Base-by-base conservation (phyloP, 2,329 filamentous ascomycete genomes). In the Calonectria hongkongensis region DNA sequence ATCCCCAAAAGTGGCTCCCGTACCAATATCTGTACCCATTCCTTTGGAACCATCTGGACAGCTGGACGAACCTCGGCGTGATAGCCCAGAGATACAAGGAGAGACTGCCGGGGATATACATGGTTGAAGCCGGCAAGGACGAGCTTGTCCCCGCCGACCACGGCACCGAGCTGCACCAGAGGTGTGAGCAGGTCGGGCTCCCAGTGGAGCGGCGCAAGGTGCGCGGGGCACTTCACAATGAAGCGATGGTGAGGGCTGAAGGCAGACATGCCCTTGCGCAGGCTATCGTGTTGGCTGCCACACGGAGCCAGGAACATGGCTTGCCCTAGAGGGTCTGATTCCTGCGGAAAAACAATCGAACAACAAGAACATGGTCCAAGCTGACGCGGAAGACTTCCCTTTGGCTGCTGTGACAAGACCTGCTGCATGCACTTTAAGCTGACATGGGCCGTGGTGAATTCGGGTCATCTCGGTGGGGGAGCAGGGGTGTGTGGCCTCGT, bases 1-100 rank as follows among this genome's bases (percentile, higher is more conserved):
- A 96, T 79, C 94, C 94, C 1, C 93, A 95, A 77, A 94, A 90
- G 77, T 96, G 94, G 93, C 85, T 96, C 8, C 94, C 94, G 0
- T 96, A 96, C 81, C 89, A 90, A 58, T 92, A 96, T 80, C 86
- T 96, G 0, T 91, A 91, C 87, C 93, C 92, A 0, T 95, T 96
- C 79, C 86, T 96, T 13, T 88, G 93, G 76, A 95, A 89, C 72
- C 88, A 90, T 48, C 83, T 92, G 43, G 88, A 92, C 75, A 91
- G 86, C 74, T 88, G 83, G 84, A 80, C 83, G 66, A 91, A 91
- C 73, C 74, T 92, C 36, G 85, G 82, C 4, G 66, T 80, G 33
- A 86, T 92, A 79, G 83, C 77, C 71, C 75, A 70, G 64, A 76
- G 74, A 67, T 78, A 70, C 28, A 69, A 71, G 51, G 74, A 73